Evolutionary conservation across 176 grass and related monocot species (phyloP).

Genomic region (Lolium multiflorum): DNA sequence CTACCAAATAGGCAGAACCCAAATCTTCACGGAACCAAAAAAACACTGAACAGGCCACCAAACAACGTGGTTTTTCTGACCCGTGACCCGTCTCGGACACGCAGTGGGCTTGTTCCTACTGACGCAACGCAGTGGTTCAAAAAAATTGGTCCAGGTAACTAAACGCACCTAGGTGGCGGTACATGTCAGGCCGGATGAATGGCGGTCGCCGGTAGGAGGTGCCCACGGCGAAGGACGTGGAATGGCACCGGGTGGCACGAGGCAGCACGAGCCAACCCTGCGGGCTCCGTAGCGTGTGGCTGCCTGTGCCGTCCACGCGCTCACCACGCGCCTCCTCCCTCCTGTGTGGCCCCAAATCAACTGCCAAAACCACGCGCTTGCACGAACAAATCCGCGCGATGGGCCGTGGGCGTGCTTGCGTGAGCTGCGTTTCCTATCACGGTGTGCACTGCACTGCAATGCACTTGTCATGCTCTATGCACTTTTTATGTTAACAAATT

Average conservation of each 20-base stretch:
- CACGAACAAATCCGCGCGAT: not conserved
- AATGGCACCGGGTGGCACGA: not conserved
- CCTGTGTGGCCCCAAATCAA: not conserved
- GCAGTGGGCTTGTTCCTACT: too few species aligned
- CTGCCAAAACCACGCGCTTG: not conserved
- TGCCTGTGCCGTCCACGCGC: slow-evolving; percentile 10
- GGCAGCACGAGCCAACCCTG: not conserved
- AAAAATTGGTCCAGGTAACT: too few species aligned
- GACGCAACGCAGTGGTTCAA: too few species aligned
- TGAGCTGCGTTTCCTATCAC: too few species aligned
- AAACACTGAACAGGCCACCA: too few species aligned
- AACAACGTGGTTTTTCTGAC: too few species aligned
- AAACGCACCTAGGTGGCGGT: too few species aligned
- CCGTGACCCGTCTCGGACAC: too few species aligned
- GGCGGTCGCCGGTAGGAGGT: not conserved
- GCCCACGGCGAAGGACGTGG: not conserved
- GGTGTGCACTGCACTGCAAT: too few species aligned
- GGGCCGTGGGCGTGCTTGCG: not conserved
- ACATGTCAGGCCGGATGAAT: too few species aligned
- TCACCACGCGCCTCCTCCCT: not conserved
- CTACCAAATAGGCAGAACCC: too few species aligned
- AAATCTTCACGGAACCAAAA: too few species aligned
- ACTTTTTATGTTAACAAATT: not conserved
- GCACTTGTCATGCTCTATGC: not conserved
- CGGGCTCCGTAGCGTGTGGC: not conserved